These are phyloP conservation scores for Sonneratia alba DNA, from an alignment of 345 rosid genomes.

Conservation along the genomic window DNA sequence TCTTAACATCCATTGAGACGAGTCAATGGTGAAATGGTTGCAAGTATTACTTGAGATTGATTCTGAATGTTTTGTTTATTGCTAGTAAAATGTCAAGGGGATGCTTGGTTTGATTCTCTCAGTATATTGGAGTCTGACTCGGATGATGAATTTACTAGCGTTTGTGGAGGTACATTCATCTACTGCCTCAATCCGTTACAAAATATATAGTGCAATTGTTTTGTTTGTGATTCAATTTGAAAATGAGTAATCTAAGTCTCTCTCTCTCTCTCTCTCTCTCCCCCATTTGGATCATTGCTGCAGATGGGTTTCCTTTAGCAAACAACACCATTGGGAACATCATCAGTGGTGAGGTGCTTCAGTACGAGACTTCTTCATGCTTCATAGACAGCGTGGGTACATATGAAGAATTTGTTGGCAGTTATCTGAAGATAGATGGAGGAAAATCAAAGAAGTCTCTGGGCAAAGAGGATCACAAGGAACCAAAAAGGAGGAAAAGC, in stretches of 20 bases:
- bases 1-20: neutral
- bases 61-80: neutral
- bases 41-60: neutral
- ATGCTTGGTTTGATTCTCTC: constrained; percentile 70
- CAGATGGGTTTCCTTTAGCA: constrained; percentile 43
- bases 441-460: constrained; percentile 16
- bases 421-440: constrained; percentile 51
- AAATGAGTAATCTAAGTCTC: neutral
- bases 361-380: constrained; percentile 56
- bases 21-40: neutral
- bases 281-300: constrained; percentile 1
- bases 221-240: neutral
- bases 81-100: constrained; percentile 50
- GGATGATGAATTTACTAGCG: constrained; percentile 71
- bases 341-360: constrained; percentile 52
- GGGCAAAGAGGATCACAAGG: constrained; percentile 29
- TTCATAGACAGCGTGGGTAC: constrained; percentile 36
- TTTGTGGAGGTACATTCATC: constrained; percentile 48
- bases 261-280: too few relatives aligned
- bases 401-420: constrained; percentile 60
- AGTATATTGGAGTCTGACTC: constrained; percentile 83
- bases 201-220: neutral
- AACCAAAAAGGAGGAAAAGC: constrained; percentile 25
- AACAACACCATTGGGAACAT: constrained; percentile 31
- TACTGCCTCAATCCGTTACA: neutral